These are phyloP conservation scores for Ottelia alismoides DNA, from an alignment of 106 monocot species.

Conservation along the genomic window DNA sequence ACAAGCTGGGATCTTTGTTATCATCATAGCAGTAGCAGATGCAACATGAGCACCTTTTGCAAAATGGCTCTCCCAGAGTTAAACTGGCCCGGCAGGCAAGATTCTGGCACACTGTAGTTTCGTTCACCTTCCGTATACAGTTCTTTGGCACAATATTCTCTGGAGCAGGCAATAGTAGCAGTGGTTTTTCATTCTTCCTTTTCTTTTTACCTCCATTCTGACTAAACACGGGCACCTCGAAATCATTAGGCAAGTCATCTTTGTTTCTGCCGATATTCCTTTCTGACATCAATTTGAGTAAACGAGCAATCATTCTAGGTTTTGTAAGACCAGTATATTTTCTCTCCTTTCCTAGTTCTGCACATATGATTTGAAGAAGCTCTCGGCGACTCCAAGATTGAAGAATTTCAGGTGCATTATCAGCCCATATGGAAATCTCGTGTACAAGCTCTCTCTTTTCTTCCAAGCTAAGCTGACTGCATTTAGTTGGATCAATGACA, in stretches of 20 bases:
- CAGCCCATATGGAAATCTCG: conserved; percentile 55
- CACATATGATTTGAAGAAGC: conserved; percentile 81
- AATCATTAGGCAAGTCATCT: conserved; percentile 5
- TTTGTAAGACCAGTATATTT: conserved; percentile 88
- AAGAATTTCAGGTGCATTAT: conserved; percentile 71
- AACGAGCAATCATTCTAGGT: conserved; percentile 74
- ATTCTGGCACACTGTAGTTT: conserved; percentile 14
- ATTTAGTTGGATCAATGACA: conserved; percentile 60
- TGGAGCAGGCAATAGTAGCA: conserved; percentile 3
- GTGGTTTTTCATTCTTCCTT: conserved; percentile 30
- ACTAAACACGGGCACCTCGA: conserved; percentile 11
- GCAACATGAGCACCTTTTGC: conserved; percentile 24
- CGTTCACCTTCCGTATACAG: conserved; percentile 14
- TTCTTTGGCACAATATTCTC: conserved; percentile 1
- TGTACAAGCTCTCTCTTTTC: conserved; percentile 83
- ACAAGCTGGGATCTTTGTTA: conserved; percentile 21
- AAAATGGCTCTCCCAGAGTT: conserved; percentile 9
- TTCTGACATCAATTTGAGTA: conserved; percentile 57
- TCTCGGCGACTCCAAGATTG: conserved; percentile 79
- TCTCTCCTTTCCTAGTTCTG: conserved; percentile 82
- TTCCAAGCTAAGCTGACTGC: conserved; percentile 59
- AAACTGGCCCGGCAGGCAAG: conserved; percentile 18
- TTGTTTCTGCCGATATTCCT: conserved; percentile 18
- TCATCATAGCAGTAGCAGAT: conserved; percentile 20
- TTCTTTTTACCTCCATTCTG: conserved; percentile 28